Evolutionary conservation across 352 stramenopile species (phyloP), one percentile per base, ranked within the genome.

Genomic region (Globisporangium radiosum): DNA sequence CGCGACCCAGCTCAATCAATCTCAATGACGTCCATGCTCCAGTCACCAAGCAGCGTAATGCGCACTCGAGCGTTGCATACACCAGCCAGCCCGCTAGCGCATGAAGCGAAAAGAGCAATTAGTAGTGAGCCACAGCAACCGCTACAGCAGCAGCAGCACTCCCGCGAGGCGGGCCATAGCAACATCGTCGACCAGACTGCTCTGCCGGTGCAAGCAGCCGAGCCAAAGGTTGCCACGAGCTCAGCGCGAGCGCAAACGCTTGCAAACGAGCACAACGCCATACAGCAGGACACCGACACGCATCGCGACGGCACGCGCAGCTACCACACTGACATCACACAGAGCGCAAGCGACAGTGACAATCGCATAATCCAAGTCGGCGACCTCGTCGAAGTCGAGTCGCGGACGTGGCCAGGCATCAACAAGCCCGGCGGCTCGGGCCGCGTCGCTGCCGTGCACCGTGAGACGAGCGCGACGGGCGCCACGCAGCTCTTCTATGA

Each of bases 321-420:
- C 25, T 33, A 3, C 25, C 25, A 33, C 25, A 3, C 1, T 33
- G 25, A 33, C 25, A 33, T 33, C 25, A 33, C n/a, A 11, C 45
- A 19, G 8, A 17, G 15, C 48, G 25, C 1, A 13, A 40, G 10
- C 17, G 19, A 19, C 43, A 40, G 56, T 25, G 8, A 52, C 7
- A 49, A 14, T 1, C 33, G 58, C 64, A 48, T 68, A 19, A 61
- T 87, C 15, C 55, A 75, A 11, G 68, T 78, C 7, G 76, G 80
- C 10, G 73, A 70, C 17, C 17, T 84, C 0, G 75, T 90, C 39
- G 68, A 85, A 38, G 81, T 91, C 51, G 76, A 87, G 9, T 73
- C 77, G 48, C 81, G 86, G 0, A 95, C 86, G 36, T 94, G 86
- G 86, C 86, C 86, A 5, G 84, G 86, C 0, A 95, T 95, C 60